These are phyloP conservation scores for Aspergillus unguis DNA, from an alignment of 2,329 filamentous ascomycete species.

Conservation along the genomic window DNA sequence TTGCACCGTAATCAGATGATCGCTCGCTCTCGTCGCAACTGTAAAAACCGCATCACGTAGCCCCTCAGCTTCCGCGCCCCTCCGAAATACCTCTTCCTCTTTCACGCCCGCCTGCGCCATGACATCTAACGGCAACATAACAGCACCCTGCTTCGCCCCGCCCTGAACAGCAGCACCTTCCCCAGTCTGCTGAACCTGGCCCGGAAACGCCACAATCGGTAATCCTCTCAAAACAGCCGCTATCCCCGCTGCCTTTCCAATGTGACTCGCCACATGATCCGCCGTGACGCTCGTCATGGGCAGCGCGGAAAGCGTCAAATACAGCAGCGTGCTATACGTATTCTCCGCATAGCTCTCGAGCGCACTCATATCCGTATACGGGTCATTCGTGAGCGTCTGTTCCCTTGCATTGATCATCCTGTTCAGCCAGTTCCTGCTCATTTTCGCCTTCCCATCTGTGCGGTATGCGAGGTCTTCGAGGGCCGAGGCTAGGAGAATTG, in stretches of 20 bases:
- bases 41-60: conserved; percentile 86
- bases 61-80: conserved; percentile 72
- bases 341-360: conserved; percentile 90
- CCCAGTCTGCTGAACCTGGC: conserved; percentile 44
- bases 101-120: conserved; percentile 78
- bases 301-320: conserved; percentile 76
- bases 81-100: conserved; percentile 85
- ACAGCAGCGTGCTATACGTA: conserved; percentile 90
- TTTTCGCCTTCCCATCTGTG: conserved; percentile 46
- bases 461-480: conserved; percentile 55
- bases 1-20: conserved; percentile 88
- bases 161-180: conserved; percentile 35
- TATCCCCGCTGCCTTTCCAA: conserved; percentile 91
- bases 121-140: conserved; percentile 81
- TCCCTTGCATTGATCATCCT: conserved; percentile 78
- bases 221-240: conserved; percentile 80
- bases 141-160: conserved; percentile 55
- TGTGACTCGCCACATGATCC: conserved; percentile 90
- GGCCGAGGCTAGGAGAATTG: conserved; percentile 73
- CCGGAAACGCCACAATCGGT: conserved; percentile 79
- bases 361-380: conserved; percentile 68
- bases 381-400: conserved; percentile 76
- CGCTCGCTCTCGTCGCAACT: conserved; percentile 89
- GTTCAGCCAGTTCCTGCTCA: conserved; percentile 69
- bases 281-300: conserved; percentile 77